Evolutionary conservation across 352 stramenopile species (phyloP), one percentile per base, ranked within the genome.

Genomic region (Pythium apleroticum): DNA sequence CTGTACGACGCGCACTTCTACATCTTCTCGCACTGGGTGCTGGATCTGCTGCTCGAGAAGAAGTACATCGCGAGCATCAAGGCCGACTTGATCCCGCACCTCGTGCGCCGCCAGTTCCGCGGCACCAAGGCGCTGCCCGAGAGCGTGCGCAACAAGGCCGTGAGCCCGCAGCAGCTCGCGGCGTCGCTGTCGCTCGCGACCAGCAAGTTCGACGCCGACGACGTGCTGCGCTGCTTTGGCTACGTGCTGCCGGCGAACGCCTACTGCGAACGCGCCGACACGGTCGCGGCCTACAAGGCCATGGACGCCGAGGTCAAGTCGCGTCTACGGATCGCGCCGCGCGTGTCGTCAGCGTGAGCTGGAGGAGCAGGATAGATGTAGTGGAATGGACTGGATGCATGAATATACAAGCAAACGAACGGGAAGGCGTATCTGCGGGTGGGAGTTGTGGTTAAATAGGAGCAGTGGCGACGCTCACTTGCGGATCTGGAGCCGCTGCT

Each of bases 1-100:
- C 69, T 93, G 54, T 93, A 91, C 66, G 86, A 94, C 57, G 72
- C 80, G 41, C 86, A 94, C 65, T 84, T 94, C 45, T 94, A 93
- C 78, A 87, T 94, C 59, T 94, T 94, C 57, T 84, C 86, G 46
- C 84, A 91, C 65, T 92, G 86, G 84, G 84, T 94, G 49, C 60
- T 94, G 10, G 80, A 91, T 30, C 65, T 92, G 39, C 55, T 94
- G 60, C 66, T 84, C 39, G 84, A 91, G 69, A 95, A 92, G 69
- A 90, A 91, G 69, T 85, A 90, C 73, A 90, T 95, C 59, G 76
- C 77, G 25, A 95, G 82, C 63, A 91, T 95, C 69, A 92, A 95
- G 67, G 77, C 81, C 39, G 86, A 95, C 45, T 63, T 95, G 4
- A 79, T 95, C 27, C 86, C 86, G 39, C 83, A 91, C 48, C 69